Evolutionary conservation across 2,329 filamentous ascomycete species (phyloP).

Genomic region (Lithohypha guttulata): DNA sequence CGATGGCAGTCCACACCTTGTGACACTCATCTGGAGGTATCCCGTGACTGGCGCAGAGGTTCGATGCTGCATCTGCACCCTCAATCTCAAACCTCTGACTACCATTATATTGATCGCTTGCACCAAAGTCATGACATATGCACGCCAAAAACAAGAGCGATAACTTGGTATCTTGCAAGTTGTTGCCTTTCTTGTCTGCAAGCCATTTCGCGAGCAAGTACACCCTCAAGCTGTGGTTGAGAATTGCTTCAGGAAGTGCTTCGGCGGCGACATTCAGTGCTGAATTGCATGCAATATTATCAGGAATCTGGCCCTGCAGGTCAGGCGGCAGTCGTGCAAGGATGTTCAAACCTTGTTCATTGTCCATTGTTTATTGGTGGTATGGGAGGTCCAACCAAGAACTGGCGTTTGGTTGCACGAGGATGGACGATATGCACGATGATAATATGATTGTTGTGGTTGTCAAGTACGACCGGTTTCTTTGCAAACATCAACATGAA

Average conservation of each 20-base stretch:
- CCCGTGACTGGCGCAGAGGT: constrained; percentile 23
- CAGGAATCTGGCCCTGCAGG: constrained; percentile 1
- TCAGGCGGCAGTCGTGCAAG: constrained; percentile 4
- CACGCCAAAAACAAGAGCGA: constrained; percentile 24
- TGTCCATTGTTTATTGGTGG: constrained; percentile 6
- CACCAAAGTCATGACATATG: constrained; percentile 30
- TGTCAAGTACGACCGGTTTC: not conserved
- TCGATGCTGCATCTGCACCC: constrained; percentile 33
- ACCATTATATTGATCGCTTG: constrained; percentile 23
- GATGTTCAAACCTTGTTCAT: not conserved
- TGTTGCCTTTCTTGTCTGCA: constrained; percentile 13
- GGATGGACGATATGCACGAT: constrained; percentile 5
- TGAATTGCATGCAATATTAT: constrained; percentile 3
- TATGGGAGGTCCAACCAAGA: constrained; percentile 6
- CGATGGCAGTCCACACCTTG: constrained; percentile 37
- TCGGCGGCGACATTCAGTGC: constrained; percentile 16
- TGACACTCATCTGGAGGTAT: constrained; percentile 24
- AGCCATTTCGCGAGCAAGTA: constrained; percentile 22
- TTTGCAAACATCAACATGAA: not conserved
- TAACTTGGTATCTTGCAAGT: constrained; percentile 13
- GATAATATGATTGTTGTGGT: not conserved
- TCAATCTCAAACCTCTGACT: constrained; percentile 36
- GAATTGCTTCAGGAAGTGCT: constrained; percentile 19
- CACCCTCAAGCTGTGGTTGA: constrained; percentile 24
- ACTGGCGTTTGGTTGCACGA: constrained; percentile 2